Conservation (phyloP, 495 filamentous ascomycete genomes). For the Penicillium atrosanguineum region DNA sequence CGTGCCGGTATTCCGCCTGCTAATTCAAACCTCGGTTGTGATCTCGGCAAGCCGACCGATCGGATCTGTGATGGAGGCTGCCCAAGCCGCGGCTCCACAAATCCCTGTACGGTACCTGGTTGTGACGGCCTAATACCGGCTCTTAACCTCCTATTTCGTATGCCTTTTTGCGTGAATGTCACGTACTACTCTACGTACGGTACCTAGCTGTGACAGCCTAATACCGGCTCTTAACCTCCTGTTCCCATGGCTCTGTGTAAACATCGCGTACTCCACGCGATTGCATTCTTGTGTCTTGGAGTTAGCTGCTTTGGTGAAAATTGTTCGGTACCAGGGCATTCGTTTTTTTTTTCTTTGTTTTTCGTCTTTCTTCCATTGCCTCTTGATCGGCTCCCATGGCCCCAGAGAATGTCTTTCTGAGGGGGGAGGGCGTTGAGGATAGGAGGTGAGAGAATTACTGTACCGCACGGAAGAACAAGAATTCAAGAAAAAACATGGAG, state of each 20-base stretch:
- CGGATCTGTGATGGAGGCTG: slow-evolving; percentile 3
- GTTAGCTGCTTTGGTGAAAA: background rate
- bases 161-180: background rate
- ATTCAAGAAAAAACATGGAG: background rate
- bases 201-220: too few relatives aligned
- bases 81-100: background rate
- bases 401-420: too few relatives aligned
- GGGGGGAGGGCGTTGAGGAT: too few relatives aligned
- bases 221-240: background rate
- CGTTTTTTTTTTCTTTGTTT: too few relatives aligned
- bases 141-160: background rate
- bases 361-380: background rate
- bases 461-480: background rate
- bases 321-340: too few relatives aligned
- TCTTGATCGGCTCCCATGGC: background rate
- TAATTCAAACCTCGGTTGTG: background rate
- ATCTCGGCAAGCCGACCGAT: slow-evolving; percentile 14
- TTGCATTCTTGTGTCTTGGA: background rate
- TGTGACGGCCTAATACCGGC: background rate
- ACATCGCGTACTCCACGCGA: background rate
- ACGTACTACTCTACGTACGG: too few relatives aligned
- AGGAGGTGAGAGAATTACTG: background rate
- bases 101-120: background rate
- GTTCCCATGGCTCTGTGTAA: background rate
- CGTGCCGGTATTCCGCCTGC: background rate